Percentiles rank a stretch among this genome's conserved stretches.
Evolutionary conservation across 2,329 filamentous ascomycete genomes (phyloP).

Genomic region (Sporothrix globosa): DNA sequence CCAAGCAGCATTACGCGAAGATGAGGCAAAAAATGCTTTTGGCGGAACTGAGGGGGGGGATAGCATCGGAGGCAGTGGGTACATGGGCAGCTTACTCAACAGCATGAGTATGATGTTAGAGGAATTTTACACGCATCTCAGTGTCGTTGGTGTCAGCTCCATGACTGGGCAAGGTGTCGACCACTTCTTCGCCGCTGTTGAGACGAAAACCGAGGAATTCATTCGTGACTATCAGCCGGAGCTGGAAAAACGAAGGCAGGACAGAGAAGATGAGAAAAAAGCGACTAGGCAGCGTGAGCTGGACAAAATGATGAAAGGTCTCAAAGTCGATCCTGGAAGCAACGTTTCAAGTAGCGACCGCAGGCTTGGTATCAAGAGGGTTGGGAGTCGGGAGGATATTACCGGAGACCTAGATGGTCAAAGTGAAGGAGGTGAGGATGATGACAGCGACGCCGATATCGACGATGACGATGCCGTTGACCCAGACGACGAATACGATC

Average conservation of each 20-base stretch:
- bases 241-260: slow-evolving; percentile 73
- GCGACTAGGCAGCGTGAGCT: slow-evolving; percentile 77
- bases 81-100: slow-evolving; percentile 94
- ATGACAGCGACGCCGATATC: slow-evolving; percentile 51
- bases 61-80: slow-evolving; percentile 75
- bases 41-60: slow-evolving; percentile 69
- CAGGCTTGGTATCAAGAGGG: slow-evolving; percentile 42
- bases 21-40: slow-evolving; percentile 77
- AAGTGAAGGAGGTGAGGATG: slow-evolving; percentile 42
- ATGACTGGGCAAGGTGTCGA: slow-evolving; percentile 91
- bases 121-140: slow-evolving; percentile 94
- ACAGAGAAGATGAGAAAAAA: slow-evolving; percentile 76
- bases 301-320: slow-evolving; percentile 91
- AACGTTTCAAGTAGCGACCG: no score
- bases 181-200: slow-evolving; percentile 89
- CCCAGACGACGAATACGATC: slow-evolving; percentile 62
- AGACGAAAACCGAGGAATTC: slow-evolving; percentile 86
- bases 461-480: slow-evolving; percentile 64
- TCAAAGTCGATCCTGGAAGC: slow-evolving; percentile 53
- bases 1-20: slow-evolving; percentile 77
- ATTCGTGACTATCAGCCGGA: slow-evolving; percentile 89
- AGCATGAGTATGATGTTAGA: slow-evolving; percentile 98
- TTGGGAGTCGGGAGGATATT: slow-evolving; percentile 28
- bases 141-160: slow-evolving; percentile 88
- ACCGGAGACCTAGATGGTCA: slow-evolving; percentile 40